Conservation (phyloP, 495 filamentous ascomycete genomes). For the Talaromyces liani region DNA sequence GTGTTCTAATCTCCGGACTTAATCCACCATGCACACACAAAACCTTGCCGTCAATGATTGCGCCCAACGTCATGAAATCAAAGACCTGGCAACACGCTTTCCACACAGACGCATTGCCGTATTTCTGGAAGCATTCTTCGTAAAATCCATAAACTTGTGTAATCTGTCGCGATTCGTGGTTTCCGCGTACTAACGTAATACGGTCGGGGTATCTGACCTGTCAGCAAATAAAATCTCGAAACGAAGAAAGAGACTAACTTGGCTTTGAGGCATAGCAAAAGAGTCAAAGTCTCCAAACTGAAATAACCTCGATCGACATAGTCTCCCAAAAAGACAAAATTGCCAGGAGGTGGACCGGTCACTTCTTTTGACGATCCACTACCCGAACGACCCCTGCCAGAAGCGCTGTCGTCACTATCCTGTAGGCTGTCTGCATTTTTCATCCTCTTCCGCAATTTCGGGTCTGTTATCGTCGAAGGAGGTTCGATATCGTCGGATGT, state of each 20-base stretch:
- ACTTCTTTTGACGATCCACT: conserved; percentile 35
- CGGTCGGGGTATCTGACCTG: conserved; percentile 75
- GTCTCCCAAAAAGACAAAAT: conserved; percentile 94
- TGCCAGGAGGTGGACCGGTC: conserved; percentile 51
- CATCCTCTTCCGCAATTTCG: conserved; percentile 74
- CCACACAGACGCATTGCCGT: conserved; percentile 97
- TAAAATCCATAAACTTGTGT: conserved; percentile 99
- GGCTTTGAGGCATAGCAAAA: conserved; percentile 93
- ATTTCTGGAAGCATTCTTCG: conserved; percentile 96
- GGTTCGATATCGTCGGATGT: conserved; percentile 82
- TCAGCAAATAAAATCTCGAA: not conserved
- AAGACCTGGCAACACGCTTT: conserved; percentile 99
- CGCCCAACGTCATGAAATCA: conserved; percentile 92
- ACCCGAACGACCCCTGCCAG: conserved; percentile 25
- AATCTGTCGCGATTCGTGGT: conserved; percentile 96
- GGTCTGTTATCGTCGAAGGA: conserved; percentile 76
- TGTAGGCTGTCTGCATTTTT: conserved; percentile 42
- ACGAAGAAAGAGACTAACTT: conserved; percentile 54
- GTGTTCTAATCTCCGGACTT: conserved; percentile 89
- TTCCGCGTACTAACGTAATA: conserved; percentile 92
- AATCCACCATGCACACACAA: conserved; percentile 96
- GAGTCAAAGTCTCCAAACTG: conserved; percentile 91
- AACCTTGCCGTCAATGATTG: conserved; percentile 94
- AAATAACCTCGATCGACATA: conserved; percentile 98
- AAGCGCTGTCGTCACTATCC: conserved; percentile 28